Conservation (phyloP, 2,329 filamentous ascomycete species). For the Aspergillus sp. region DNA sequence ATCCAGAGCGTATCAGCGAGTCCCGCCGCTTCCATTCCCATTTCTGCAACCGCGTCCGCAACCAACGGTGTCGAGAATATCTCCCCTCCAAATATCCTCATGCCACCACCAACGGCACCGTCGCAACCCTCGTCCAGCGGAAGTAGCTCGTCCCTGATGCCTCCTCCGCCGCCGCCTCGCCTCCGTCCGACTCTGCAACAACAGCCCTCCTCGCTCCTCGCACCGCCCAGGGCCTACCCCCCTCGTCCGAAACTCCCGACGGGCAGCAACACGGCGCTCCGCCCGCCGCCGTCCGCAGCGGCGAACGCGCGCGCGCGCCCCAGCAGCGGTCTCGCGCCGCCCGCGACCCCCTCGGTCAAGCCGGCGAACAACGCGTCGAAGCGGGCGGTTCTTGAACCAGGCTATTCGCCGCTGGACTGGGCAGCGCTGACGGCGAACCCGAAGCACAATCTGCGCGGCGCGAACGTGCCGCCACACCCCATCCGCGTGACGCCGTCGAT, state of each 20-base stretch:
- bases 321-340: slow-evolving; percentile 41
- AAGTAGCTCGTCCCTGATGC: slow-evolving; percentile 24
- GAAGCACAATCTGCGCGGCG: slow-evolving; percentile 64
- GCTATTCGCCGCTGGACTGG: slow-evolving; percentile 95
- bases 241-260: slow-evolving; percentile 24
- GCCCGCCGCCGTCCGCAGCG: slow-evolving; percentile 44
- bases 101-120: slow-evolving; percentile 23
- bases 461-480: slow-evolving; percentile 49
- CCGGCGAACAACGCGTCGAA: slow-evolving; percentile 42
- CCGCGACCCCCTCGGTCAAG: slow-evolving; percentile 33
- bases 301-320: slow-evolving; percentile 40
- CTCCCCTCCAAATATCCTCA: slow-evolving; percentile 1
- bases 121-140: slow-evolving; percentile 21
- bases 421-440: slow-evolving; percentile 68
- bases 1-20: slow-evolving; percentile 11
- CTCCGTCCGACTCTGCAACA: slow-evolving; percentile 21
- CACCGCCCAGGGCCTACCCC: slow-evolving; percentile 18
- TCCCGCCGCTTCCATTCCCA: slow-evolving; percentile 7
- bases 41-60: neutral
- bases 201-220: neutral
- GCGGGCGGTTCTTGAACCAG: slow-evolving; percentile 66
- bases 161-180: slow-evolving; percentile 31
- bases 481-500: slow-evolving; percentile 77
- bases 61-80: neutral
- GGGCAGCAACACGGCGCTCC: slow-evolving; percentile 25